phyloP scores from a whole-genome alignment of 176 grass and related monocot genomes.

The Cenchrus purpureus region DNA sequence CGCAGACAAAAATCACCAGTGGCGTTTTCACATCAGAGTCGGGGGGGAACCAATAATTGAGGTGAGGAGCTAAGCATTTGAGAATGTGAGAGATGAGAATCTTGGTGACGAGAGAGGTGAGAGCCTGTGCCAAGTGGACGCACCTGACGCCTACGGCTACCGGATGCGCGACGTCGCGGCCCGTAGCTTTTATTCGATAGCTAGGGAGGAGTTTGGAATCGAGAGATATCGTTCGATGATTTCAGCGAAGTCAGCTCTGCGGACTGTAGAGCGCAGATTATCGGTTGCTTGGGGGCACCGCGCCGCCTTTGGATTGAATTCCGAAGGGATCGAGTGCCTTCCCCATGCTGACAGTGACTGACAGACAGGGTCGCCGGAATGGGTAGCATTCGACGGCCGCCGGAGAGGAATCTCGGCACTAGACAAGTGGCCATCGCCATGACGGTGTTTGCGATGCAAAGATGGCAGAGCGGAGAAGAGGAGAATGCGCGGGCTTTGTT shows the following conservation, averaged over 20 bases:
- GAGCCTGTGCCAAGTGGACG: slow-evolving; percentile 5
- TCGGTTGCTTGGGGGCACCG: slow-evolving; percentile 5
- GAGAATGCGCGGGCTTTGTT: too few relatives aligned
- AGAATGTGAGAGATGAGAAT: background rate
- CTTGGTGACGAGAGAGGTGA: background rate
- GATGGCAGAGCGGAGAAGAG: background rate
- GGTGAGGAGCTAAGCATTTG: background rate
- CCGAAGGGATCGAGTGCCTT: background rate
- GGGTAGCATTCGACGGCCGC: background rate
- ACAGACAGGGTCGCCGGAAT: background rate
- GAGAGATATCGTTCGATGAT: background rate
- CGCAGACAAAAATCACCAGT: background rate
- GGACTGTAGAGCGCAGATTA: background rate
- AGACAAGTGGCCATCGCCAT: background rate
- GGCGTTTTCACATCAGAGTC: background rate
- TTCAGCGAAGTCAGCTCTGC: slow-evolving; percentile 8
- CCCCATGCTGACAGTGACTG: background rate
- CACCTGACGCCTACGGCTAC: slow-evolving; percentile 25
- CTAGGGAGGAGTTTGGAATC: background rate
- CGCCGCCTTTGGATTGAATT: background rate
- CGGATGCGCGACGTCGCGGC: background rate
- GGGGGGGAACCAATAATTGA: background rate
- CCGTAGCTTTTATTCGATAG: slow-evolving; percentile 13
- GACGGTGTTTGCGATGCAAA: background rate
- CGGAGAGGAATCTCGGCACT: slow-evolving; percentile 8